Base-by-base conservation (phyloP, 257 asterid genomes). In the Solanum peruvianum region DNA sequence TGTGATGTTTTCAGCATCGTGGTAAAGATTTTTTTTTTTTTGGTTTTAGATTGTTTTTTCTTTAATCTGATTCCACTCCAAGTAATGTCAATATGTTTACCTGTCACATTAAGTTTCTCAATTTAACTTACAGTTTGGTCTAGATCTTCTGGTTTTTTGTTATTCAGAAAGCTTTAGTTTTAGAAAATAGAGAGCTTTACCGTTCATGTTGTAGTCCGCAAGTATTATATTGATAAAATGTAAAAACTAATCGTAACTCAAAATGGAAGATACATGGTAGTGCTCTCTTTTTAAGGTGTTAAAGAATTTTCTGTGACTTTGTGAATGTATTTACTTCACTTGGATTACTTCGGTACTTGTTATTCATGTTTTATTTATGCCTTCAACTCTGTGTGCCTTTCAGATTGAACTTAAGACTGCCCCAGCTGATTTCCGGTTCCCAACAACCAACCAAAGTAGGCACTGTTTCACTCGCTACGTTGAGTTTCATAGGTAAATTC, bases 371-470 rank as follows among this genome's bases (percentile, higher is more conserved):
- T 39, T 81, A 27, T 31, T 49, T 49, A 21, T 81, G 16, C 85
- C 41, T 49, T 49, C 12, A 18, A 66, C 20, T 31, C 39, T 47
- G 45, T 6, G 85, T 81, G 69, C 49, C 58, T 72, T 62, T 31
- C 93, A 95, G 98, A 92, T 94, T 91, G 99, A 94, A 86, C 88
- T 96, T 44, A 95, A 92, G 91, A 96, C 99, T 86, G 98, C 98
- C 1, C 98, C 99, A 18, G 98, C 96, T 86, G 99, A 96, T 92
- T 95, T 92, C 86, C 98, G 99, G 29, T 96, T 95, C 92, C 99
- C 99, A 58, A 96, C 99, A 5, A 96, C 99, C 84, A 96, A 96
- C 87, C 99, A 96, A 91, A 92, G 98, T 12, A 94, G 99, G 87
- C 98, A 96, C 88, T 95, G 98, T 88, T 96, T 96, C 93, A 95